phyloP scores from a whole-genome alignment of 768 basidiomycete species.

The Lanmaoa rubissima region DNA sequence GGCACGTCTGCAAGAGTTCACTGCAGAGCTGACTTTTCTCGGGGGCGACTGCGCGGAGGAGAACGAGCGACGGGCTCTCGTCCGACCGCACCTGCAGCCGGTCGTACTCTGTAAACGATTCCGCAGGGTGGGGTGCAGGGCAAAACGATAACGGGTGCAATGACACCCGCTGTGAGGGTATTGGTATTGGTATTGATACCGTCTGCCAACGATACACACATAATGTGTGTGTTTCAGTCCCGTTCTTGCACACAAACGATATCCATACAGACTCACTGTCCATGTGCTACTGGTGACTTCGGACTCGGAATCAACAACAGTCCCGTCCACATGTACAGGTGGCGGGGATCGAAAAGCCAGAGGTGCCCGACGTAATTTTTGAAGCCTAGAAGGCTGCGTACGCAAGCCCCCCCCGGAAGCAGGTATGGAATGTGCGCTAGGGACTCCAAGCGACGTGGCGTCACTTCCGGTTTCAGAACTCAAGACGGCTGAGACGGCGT shows the following conservation, averaged over 20 bases:
- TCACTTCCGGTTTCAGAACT: slow-evolving; percentile 29
- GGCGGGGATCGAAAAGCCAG: neutral
- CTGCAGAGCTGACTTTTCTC: slow-evolving; percentile 22
- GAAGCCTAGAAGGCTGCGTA: slow-evolving; percentile 14
- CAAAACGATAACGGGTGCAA: slow-evolving; percentile 21
- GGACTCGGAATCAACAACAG: slow-evolving; percentile 2
- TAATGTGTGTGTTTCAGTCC: neutral
- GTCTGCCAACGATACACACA: slow-evolving; percentile 6
- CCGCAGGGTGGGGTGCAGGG: slow-evolving; percentile 21
- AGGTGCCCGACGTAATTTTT: slow-evolving; percentile 17
- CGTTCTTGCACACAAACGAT: neutral
- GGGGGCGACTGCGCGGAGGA: slow-evolving; percentile 22
- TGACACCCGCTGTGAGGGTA: neutral
- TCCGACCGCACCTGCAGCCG: slow-evolving; percentile 23
- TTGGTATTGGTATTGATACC: neutral
- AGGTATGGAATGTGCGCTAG: neutral
- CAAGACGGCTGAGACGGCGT: slow-evolving; percentile 22
- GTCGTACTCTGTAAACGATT: slow-evolving; percentile 33
- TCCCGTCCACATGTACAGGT: neutral
- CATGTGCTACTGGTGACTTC: slow-evolving; percentile 8
- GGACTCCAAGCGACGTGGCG: neutral
- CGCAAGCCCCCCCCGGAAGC: slow-evolving; percentile 2
- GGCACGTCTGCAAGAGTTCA: slow-evolving; percentile 31
- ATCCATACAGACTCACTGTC: slow-evolving; percentile 13
- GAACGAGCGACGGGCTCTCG: slow-evolving; percentile 19